Base-by-base conservation (phyloP, 805 yeast genomes). In the Hanseniaspora mollemarum region DNA sequence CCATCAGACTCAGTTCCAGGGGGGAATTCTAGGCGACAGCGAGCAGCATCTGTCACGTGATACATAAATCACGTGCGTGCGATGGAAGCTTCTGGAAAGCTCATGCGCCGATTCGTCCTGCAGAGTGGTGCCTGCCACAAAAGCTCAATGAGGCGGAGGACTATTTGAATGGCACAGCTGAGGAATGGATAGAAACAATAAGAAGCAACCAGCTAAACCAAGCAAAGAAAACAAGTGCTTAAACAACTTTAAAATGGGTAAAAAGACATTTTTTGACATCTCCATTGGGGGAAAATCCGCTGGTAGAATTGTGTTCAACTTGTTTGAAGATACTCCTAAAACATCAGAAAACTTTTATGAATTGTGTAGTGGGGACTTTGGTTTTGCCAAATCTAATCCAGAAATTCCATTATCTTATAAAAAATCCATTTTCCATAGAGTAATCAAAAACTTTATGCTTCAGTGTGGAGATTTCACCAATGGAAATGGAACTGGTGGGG, bases 401-500 rank as follows among this genome's bases (percentile, higher is more conserved):
- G 62, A 59, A 1, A 72, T 75, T 56, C 84, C 86, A 4, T 70
- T 86, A 55, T 68, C 71, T 51, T 92, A 80, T 73, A 84, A 86
- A 65, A 86, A 86, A 19, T 82, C 94, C n/a, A 32, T 44, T 19
- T 88, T 90, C 92, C 96, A 88, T 86, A 83, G 96, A 75, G 94
- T 88, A 58, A 87, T 87, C 64, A 96, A 96, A 63, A 82, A 85
- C 71, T 92, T 92, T 78, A 90, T 90, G 98, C 77, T 92, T 69
- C 97, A 92, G 77, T 97, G 94, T 71, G 94, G 94, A 76, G 94
- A 85, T 71, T 83, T 85, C 79, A 83, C 92, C 69, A 73, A 76
- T 71, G 87, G 86, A 71, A 83, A 87, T 73, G 98, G 98, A 69
- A 83, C 94, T 63, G 98, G 98, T 69, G 98, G 98, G 70, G 83